These are phyloP conservation scores for Dalbergia cochinchinensis DNA, from an alignment of 306 rosid species.

Conservation along the genomic window DNA sequence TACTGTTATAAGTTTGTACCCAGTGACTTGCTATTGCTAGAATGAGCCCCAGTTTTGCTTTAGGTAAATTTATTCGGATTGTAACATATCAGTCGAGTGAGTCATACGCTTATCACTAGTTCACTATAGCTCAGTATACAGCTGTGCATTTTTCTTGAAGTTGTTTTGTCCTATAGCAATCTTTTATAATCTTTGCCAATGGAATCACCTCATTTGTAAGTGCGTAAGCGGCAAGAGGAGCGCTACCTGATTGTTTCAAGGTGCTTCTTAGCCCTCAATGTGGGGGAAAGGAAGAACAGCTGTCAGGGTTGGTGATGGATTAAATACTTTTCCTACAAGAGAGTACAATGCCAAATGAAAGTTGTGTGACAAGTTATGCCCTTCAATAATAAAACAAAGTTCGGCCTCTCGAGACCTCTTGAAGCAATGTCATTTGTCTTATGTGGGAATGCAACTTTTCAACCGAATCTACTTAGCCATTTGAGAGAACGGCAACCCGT, in stretches of 20 bases:
- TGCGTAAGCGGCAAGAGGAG: background rate
- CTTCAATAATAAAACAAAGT: too few species aligned
- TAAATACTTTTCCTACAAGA: background rate
- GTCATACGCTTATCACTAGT: conserved; percentile 36
- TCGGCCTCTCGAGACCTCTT: too few species aligned
- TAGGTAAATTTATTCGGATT: conserved; percentile 48
- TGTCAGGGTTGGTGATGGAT: background rate
- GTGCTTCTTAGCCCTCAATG: background rate
- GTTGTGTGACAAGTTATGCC: background rate
- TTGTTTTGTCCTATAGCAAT: conserved; percentile 22
- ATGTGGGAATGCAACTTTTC: too few species aligned
- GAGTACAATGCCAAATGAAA: background rate
- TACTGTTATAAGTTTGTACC: conserved; percentile 20
- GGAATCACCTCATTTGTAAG: conserved; percentile 22
- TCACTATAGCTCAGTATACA: background rate
- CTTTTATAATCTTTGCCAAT: conserved; percentile 27
- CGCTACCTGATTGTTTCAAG: background rate
- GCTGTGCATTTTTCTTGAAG: conserved; percentile 20
- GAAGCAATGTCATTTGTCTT: too few species aligned
- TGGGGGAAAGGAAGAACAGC: background rate
- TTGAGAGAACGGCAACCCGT: background rate
- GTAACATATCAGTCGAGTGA: conserved; percentile 47
- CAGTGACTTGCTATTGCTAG: conserved; percentile 19
- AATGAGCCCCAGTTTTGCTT: conserved; percentile 67
- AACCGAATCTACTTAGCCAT: too few species aligned